Conservation (phyloP, 352 stramenopile species). For the Phytophthora pini region DNA sequence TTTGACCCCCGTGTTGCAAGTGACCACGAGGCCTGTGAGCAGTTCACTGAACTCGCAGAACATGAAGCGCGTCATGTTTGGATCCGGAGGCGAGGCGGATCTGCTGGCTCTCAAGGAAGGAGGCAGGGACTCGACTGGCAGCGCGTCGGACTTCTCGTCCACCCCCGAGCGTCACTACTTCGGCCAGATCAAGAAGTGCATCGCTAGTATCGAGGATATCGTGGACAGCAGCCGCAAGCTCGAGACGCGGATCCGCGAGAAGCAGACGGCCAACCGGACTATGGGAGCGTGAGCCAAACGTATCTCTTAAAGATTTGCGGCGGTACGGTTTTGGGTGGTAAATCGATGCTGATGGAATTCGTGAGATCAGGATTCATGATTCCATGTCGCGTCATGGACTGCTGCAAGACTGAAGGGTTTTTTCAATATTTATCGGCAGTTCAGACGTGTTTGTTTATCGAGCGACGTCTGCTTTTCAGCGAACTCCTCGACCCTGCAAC, state of each 20-base stretch:
- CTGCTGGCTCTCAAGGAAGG: constrained; percentile 23
- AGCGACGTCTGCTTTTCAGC: constrained; percentile 6
- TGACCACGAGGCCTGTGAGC: constrained; percentile 22
- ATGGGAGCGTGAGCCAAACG: constrained; percentile 2
- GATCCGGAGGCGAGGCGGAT: constrained; percentile 13
- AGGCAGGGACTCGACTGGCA: constrained; percentile 29
- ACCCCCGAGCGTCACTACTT: constrained; percentile 37
- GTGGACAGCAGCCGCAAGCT: constrained; percentile 38
- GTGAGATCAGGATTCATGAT: neutral
- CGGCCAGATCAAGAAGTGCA: constrained; percentile 37
- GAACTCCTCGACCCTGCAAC: neutral
- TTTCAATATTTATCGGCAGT: constrained; percentile 42
- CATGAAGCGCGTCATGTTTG: constrained; percentile 35
- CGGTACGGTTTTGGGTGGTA: constrained; percentile 4
- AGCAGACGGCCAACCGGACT: constrained; percentile 11
- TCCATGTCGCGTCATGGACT: constrained; percentile 1
- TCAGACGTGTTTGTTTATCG: constrained; percentile 7
- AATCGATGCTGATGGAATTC: neutral
- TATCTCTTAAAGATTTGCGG: constrained; percentile 14
- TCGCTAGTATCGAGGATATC: constrained; percentile 38
- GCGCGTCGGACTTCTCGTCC: constrained; percentile 29
- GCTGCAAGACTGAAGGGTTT: neutral
- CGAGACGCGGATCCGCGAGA: constrained; percentile 29
- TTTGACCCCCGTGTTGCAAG: constrained; percentile 14
- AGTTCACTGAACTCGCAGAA: constrained; percentile 24